Evolutionary conservation across 345 rosid species (phyloP).

Genomic region (Linum usitatissimum): DNA sequence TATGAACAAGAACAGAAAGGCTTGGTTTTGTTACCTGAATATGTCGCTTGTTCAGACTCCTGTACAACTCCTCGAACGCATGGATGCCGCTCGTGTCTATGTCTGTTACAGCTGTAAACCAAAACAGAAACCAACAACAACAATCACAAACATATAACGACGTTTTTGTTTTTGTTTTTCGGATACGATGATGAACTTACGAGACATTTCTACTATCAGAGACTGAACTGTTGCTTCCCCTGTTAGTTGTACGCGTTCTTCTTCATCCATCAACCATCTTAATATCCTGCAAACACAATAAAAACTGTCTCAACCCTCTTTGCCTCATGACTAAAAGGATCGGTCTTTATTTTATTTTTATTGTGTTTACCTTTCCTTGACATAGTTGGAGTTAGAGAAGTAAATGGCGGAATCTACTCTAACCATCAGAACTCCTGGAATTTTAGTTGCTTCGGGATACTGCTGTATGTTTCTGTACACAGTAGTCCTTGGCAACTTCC

Average conservation of each 20-base stretch:
- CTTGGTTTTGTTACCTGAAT: constrained; percentile 11
- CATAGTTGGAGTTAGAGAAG: constrained; percentile 91
- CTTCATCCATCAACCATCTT: constrained; percentile 83
- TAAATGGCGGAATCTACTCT: constrained; percentile 94
- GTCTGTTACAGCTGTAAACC: constrained; percentile 82
- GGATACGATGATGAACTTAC: constrained; percentile 33
- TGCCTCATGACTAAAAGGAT: too few relatives aligned
- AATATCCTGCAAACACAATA: constrained; percentile 65
- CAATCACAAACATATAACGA: too few relatives aligned
- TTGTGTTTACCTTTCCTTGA: constrained; percentile 58
- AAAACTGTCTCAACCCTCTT: too few relatives aligned
- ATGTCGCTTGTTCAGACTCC: constrained; percentile 57
- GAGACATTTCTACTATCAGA: constrained; percentile 80
- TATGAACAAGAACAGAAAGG: too few relatives aligned
- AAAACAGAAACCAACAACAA: neutral
- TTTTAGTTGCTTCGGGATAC: constrained; percentile 75
- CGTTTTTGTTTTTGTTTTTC: too few relatives aligned
- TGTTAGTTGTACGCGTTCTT: constrained; percentile 40
- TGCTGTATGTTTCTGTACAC: constrained; percentile 79
- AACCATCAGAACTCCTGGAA: constrained; percentile 65
- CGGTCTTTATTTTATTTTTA: too few relatives aligned
- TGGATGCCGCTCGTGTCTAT: constrained; percentile 91
- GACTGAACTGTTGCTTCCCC: constrained; percentile 34
- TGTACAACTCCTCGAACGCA: constrained; percentile 58
- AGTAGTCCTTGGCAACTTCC: constrained; percentile 64